These are phyloP conservation scores for Puccinia coronata DNA, from an alignment of 1,284 basidiomycete species.

Conservation along the genomic window DNA sequence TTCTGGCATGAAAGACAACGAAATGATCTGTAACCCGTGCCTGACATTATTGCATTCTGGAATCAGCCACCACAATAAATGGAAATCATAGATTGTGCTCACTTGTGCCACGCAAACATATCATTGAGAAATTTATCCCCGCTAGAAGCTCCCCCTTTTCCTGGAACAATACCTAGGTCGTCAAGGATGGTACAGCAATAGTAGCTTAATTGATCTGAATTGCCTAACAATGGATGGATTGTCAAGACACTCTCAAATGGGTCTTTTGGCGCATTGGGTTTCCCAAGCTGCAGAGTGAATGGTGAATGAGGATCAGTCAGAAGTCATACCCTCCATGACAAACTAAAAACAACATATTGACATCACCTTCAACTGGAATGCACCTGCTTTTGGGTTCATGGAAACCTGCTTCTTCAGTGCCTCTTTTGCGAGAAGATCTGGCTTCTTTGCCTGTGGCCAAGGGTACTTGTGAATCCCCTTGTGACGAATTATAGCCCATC, in stretches of 20 bases:
- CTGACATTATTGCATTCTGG: no score
- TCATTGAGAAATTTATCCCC: background rate
- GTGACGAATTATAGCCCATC: conserved; percentile 17
- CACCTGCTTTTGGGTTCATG: background rate
- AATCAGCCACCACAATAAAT: background rate
- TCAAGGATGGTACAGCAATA: background rate
- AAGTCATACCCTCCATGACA: no score
- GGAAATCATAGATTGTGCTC: background rate
- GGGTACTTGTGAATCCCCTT: no score
- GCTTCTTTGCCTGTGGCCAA: no score
- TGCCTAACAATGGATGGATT: background rate
- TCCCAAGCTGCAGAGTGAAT: background rate
- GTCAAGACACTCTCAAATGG: background rate
- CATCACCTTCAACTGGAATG: background rate
- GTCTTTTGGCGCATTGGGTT: background rate
- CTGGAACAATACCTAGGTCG: background rate
- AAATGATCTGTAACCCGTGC: background rate
- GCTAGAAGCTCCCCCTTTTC: background rate
- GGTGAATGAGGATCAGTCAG: no score
- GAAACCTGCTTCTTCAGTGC: background rate
- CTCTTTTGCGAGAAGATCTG: background rate
- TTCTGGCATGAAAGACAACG: background rate
- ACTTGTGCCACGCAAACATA: no score
- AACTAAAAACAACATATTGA: background rate
- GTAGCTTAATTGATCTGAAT: background rate